Evolutionary conservation across 2,329 filamentous ascomycete species (phyloP).

Genomic region (Eutypella sp.): DNA sequence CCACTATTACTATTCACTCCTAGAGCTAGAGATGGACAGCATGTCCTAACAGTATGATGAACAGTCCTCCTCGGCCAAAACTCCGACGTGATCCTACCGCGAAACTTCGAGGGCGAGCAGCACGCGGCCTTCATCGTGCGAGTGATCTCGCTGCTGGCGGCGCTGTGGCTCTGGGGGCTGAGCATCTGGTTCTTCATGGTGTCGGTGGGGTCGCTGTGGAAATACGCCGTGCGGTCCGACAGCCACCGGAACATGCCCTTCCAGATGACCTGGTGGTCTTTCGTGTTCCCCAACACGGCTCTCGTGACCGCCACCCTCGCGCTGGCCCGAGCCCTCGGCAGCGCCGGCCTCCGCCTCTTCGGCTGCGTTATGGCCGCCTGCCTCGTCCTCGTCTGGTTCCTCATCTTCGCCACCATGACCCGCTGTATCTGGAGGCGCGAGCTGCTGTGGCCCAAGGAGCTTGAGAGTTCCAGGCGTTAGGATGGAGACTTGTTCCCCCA

Average conservation of each 20-base stretch:
- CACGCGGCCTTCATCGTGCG: slow-evolving; percentile 40
- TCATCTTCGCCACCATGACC: slow-evolving; percentile 67
- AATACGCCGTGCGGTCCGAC: slow-evolving; percentile 51
- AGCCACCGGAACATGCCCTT: slow-evolving; percentile 66
- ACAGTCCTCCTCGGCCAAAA: slow-evolving; percentile 41
- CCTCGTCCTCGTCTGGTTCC: slow-evolving; percentile 62
- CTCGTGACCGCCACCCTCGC: slow-evolving; percentile 70
- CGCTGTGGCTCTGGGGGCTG: slow-evolving; percentile 79
- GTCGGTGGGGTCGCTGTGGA: slow-evolving; percentile 69
- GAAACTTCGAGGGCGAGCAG: slow-evolving; percentile 35
- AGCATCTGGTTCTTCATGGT: slow-evolving; percentile 82
- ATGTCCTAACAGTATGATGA: neutral
- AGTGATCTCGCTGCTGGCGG: slow-evolving; percentile 53
- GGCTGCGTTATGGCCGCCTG: slow-evolving; percentile 63
- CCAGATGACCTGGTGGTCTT: slow-evolving; percentile 82
- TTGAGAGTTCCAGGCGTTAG: slow-evolving; percentile 5
- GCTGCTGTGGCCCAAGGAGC: slow-evolving; percentile 73
- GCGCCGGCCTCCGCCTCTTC: slow-evolving; percentile 56
- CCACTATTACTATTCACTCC: no score
- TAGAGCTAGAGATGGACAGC: no score
- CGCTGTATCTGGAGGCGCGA: slow-evolving; percentile 60
- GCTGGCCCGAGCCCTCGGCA: slow-evolving; percentile 58
- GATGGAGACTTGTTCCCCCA: no score
- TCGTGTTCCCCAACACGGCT: slow-evolving; percentile 77
- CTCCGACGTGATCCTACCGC: slow-evolving; percentile 37